A percentile compares a stretch with the other conserved stretches of the same genome.
phyloP scores from a whole-genome alignment of 352 stramenopile species.

The Globisporangium carolinianum region DNA sequence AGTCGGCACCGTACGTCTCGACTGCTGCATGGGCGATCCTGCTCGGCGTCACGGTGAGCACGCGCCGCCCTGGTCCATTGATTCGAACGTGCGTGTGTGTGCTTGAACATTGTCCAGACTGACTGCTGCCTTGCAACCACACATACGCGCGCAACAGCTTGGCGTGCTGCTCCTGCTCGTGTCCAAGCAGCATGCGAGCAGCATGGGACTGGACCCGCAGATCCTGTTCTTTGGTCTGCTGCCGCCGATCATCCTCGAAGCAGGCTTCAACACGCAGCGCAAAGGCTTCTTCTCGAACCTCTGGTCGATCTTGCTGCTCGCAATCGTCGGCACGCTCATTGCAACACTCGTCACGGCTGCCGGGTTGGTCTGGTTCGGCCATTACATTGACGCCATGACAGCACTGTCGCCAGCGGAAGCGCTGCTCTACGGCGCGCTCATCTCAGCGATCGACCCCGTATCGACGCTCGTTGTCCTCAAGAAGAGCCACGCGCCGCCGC shows the following conservation, averaged over 20 bases:
- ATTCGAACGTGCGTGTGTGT: background rate
- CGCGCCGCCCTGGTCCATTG: background rate
- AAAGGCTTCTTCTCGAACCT: constrained; percentile 54
- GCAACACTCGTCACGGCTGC: constrained; percentile 39
- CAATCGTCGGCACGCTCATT: constrained; percentile 47
- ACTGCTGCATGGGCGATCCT: constrained; percentile 49
- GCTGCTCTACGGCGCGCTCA: constrained; percentile 71
- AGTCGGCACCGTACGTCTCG: constrained; percentile 28
- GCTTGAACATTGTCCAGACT: no score
- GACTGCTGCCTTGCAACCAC: no score
- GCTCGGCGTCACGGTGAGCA: constrained; percentile 31
- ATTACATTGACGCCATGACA: constrained; percentile 23
- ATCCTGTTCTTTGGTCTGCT: constrained; percentile 54
- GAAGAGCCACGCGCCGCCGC: constrained; percentile 29
- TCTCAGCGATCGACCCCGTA: constrained; percentile 80
- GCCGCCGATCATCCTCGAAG: constrained; percentile 61
- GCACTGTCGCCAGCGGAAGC: constrained; percentile 49
- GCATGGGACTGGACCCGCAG: constrained; percentile 35
- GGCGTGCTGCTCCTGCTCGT: constrained; percentile 21
- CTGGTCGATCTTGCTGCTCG: constrained; percentile 29
- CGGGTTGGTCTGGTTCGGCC: constrained; percentile 34
- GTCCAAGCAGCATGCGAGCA: constrained; percentile 21
- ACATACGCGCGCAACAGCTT: constrained; percentile 10
- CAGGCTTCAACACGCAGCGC: constrained; percentile 56
- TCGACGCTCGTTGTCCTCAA: constrained; percentile 74